Base-by-base conservation (phyloP, 2,329 filamentous ascomycete genomes). In the Dactylellina drechsleri region DNA sequence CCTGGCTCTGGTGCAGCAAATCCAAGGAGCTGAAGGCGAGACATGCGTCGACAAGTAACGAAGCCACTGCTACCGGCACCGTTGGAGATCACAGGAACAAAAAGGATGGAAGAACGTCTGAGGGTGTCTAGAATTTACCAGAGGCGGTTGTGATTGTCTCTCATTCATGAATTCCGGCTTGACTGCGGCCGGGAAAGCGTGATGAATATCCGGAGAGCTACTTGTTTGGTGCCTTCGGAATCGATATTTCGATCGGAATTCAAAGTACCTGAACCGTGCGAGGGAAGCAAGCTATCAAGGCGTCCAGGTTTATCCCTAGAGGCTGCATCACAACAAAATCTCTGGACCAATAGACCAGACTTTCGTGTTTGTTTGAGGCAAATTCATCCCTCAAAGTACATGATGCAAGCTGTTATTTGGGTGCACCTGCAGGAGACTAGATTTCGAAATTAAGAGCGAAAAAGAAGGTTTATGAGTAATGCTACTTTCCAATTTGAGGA, bases 11-110 rank as follows among this genome's bases (percentile, higher is more conserved):
- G 52, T 50, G 71, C 18, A 41, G 20, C 18, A 36, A 43, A 67
- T 60, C 15, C 36, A 52, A 58, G 57, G 62, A 75, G 71, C 71
- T 75, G 71, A 75, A 65, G 36, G 26, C 28, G 49, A 62, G 57
- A 62, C 58, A 75, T 62, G 64, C 52, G n/a, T 60, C 62, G 68
- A 75, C 59, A 62, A 57, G 47, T 68, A 68, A 67, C 62, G 62
- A 56, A 49, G 56, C 57, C 62, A 16, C 41, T 52, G 8, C 26
- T 66, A 31, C 6, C n/a, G 36, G 36, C 28, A 20, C 57, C 47
- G n/a, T 45, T 53, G 43, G 28, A 36, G 40, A 43, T 7, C 12
- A 47, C 31, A 36, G 10, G 6, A 36, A 36, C 6, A 8, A 36
- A 36, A 36, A 7, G 5, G 10, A 36, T 36, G 6, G 31, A 36